Conservation (phyloP, 1,284 basidiomycete species). For the Cronartium ribicola region DNA sequence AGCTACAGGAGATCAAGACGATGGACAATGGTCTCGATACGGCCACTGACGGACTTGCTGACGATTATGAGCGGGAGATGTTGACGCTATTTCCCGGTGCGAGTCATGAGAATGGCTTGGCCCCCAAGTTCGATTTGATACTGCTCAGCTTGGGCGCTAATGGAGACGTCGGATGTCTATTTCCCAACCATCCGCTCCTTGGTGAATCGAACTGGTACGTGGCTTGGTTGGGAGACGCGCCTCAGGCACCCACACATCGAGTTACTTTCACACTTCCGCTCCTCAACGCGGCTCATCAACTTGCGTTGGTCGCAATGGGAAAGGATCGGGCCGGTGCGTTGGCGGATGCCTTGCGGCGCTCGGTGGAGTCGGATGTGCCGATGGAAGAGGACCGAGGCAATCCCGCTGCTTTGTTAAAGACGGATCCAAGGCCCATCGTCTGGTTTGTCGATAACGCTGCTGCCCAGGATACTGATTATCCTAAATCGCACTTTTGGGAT, state of each 20-base stretch:
- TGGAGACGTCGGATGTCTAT: slow-evolving; percentile 37
- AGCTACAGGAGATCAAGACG: slow-evolving; percentile 17
- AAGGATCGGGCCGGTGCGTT: slow-evolving; percentile 13
- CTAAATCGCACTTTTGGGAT: slow-evolving; percentile 39
- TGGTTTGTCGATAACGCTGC: slow-evolving; percentile 31
- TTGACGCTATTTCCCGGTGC: slow-evolving; percentile 32
- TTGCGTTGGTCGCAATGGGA: slow-evolving; percentile 33
- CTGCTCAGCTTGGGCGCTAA: slow-evolving; percentile 20
- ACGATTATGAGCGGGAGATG: slow-evolving; percentile 35
- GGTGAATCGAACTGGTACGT: slow-evolving; percentile 42
- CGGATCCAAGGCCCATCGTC: slow-evolving; percentile 24
- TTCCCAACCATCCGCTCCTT: slow-evolving; percentile 30
- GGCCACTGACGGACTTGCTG: slow-evolving; percentile 31
- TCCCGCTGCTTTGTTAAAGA: slow-evolving; percentile 26
- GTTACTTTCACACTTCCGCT: slow-evolving; percentile 34
- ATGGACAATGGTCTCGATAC: slow-evolving; percentile 31
- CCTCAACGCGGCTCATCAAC: slow-evolving; percentile 26
- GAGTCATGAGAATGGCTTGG: slow-evolving; percentile 16
- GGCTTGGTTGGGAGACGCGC: slow-evolving; percentile 36
- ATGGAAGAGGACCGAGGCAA: slow-evolving; percentile 41
- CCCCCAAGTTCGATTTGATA: slow-evolving; percentile 33
- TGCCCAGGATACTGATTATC: slow-evolving; percentile 25
- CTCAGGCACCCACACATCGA: slow-evolving; percentile 19
- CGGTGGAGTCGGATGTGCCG: slow-evolving; percentile 36
- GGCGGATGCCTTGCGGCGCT: slow-evolving; percentile 22